Conservation (phyloP, 352 stramenopile species). For the Phytophthora idaei region DNA sequence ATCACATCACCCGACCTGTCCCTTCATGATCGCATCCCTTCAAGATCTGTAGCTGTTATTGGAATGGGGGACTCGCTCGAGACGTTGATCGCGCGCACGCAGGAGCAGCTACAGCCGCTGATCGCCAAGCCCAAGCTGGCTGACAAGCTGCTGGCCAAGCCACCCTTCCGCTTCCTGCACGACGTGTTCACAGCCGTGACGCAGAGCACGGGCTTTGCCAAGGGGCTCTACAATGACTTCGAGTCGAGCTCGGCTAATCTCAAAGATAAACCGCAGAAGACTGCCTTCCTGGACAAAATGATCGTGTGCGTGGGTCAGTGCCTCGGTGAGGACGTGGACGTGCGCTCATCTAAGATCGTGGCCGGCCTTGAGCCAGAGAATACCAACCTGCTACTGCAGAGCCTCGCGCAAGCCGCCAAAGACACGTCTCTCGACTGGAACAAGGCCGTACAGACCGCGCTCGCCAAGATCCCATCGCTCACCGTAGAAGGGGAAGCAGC, state of each 20-base stretch:
- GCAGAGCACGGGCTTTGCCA: conserved; percentile 85
- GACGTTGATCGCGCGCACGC: conserved; percentile 75
- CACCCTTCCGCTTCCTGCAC: conserved; percentile 97
- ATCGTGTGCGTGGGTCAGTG: conserved; percentile 76
- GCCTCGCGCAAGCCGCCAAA: conserved; percentile 59
- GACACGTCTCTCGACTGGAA: conserved; percentile 72
- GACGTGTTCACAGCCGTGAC: conserved; percentile 93
- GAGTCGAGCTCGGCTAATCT: conserved; percentile 82
- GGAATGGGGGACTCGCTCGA: conserved; percentile 66
- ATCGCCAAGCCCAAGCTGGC: conserved; percentile 94
- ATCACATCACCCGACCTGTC: neutral
- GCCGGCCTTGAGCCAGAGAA: conserved; percentile 84
- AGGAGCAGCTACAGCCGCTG: conserved; percentile 88
- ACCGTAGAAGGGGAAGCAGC: conserved; percentile 51
- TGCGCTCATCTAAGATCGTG: conserved; percentile 86
- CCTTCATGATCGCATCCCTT: neutral
- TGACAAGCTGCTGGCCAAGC: conserved; percentile 95
- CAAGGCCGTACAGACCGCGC: conserved; percentile 63
- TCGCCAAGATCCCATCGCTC: conserved; percentile 70
- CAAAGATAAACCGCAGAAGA: conserved; percentile 89
- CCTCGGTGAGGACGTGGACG: conserved; percentile 71
- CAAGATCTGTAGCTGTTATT: conserved; percentile 1
- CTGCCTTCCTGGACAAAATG: conserved; percentile 88
- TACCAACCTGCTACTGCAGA: conserved; percentile 84
- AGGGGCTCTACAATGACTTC: conserved; percentile 83